phyloP scores from a whole-genome alignment of 2,329 filamentous ascomycete species.

The Ophiobolus disseminans region DNA sequence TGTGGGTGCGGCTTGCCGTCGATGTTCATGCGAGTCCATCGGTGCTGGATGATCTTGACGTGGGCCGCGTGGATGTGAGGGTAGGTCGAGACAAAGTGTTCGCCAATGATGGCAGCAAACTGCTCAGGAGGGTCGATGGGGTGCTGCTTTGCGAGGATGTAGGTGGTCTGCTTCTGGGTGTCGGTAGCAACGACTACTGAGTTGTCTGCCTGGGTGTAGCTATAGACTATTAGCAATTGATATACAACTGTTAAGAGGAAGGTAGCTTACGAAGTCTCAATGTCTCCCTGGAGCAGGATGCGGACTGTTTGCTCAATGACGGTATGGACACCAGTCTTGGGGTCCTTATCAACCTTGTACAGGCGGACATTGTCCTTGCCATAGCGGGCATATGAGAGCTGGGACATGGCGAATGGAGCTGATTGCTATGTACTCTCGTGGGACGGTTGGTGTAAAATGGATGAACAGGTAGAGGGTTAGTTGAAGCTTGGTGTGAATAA shows the following conservation, averaged over 20 bases:
- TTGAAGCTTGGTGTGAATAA: conserved; percentile 15
- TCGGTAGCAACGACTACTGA: conserved; percentile 94
- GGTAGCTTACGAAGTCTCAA: conserved; percentile 74
- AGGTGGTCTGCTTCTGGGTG: conserved; percentile 91
- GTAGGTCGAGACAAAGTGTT: conserved; percentile 90
- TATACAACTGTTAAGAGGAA: not conserved
- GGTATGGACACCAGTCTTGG: conserved; percentile 77
- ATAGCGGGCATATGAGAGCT: conserved; percentile 70
- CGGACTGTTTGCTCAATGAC: conserved; percentile 96
- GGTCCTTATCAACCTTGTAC: conserved; percentile 88
- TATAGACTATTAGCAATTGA: conserved; percentile 49
- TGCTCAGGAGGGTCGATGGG: conserved; percentile 92
- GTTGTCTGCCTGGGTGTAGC: conserved; percentile 94
- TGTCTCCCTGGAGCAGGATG: conserved; percentile 90
- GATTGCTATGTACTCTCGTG: too few species aligned
- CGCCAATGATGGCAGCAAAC: conserved; percentile 82
- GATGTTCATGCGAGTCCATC: conserved; percentile 88
- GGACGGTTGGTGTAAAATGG: conserved; percentile 2
- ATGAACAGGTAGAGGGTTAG: conserved; percentile 4
- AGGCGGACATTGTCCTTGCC: conserved; percentile 99
- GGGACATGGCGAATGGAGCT: conserved; percentile 48
- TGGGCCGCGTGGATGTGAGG: conserved; percentile 85
- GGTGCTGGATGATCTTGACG: conserved; percentile 81
- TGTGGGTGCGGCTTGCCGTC: conserved; percentile 93
- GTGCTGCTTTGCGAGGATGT: conserved; percentile 93